A percentile compares a stretch with the other conserved stretches of the same genome.
These are phyloP conservation scores for Saccharomycopsis oosterbeekiorum DNA, from an alignment of 805 yeast species.

Conservation along the genomic window DNA sequence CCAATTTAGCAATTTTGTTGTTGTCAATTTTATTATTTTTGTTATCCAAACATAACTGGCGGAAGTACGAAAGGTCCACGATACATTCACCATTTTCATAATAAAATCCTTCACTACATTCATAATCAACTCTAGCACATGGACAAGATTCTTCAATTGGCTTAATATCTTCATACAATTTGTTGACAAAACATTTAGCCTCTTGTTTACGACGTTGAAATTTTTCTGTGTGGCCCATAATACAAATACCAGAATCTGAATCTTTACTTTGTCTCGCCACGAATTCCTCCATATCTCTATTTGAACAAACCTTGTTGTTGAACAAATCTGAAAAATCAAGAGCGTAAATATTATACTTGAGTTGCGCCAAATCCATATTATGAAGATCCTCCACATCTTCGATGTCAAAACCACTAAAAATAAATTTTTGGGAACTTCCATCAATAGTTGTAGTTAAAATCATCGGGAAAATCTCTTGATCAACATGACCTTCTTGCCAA, in stretches of 20 bases:
- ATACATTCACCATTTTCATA: slow-evolving; percentile 38
- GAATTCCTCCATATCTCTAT: slow-evolving; percentile 56
- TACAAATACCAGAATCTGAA: slow-evolving; percentile 35
- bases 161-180: slow-evolving; percentile 36
- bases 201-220: slow-evolving; percentile 54
- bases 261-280: slow-evolving; percentile 32
- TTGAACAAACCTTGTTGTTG: slow-evolving; percentile 32
- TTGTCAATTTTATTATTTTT: slow-evolving; percentile 16
- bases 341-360: slow-evolving; percentile 20
- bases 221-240: slow-evolving; percentile 58
- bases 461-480: slow-evolving; percentile 31
- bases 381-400: slow-evolving; percentile 19
- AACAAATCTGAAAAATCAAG: slow-evolving; percentile 54
- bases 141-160: slow-evolving; percentile 46
- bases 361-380: slow-evolving; percentile 7
- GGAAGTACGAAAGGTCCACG: slow-evolving; percentile 25
- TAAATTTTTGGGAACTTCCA: slow-evolving; percentile 54
- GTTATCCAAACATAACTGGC: slow-evolving; percentile 22
- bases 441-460: slow-evolving; percentile 51
- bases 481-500: slow-evolving; percentile 48
- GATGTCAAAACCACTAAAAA: slow-evolving; percentile 35
- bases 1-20: slow-evolving; percentile 17
- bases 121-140: slow-evolving; percentile 59
- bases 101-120: slow-evolving; percentile 50
- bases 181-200: slow-evolving; percentile 52